A percentile compares a stretch with the other conserved stretches of the same genome.
phyloP scores from a whole-genome alignment of 345 rosid genomes.

The Ceriops tagal region DNA sequence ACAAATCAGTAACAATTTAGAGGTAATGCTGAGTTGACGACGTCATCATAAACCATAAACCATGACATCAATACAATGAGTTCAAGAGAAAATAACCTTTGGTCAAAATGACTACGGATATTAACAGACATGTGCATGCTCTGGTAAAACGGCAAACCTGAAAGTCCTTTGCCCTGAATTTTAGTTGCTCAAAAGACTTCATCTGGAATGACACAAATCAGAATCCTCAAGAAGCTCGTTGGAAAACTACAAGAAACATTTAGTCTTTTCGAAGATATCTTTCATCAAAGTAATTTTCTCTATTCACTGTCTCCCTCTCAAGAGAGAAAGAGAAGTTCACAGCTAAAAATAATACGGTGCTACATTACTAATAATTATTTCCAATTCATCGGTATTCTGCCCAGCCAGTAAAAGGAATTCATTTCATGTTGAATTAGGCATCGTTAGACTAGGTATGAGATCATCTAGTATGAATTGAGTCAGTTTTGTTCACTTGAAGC shows the following conservation, averaged over 20 bases:
- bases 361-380: too few relatives aligned
- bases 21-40: too few relatives aligned
- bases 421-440: not conserved
- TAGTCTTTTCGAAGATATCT: not conserved
- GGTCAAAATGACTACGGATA: not conserved
- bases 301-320: not conserved
- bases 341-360: too few relatives aligned
- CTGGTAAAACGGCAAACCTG: slow-evolving; percentile 38
- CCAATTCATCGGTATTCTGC: too few relatives aligned
- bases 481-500: too few relatives aligned
- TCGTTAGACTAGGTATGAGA: not conserved
- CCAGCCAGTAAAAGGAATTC: not conserved
- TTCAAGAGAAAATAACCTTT: not conserved
- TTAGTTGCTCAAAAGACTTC: slow-evolving; percentile 42
- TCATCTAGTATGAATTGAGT: too few relatives aligned
- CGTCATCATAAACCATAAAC: not conserved
- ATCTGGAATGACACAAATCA: slow-evolving; percentile 41
- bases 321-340: not conserved
- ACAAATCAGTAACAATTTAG: not conserved
- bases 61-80: not conserved
- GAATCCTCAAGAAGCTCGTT: slow-evolving; percentile 1
- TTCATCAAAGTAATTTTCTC: not conserved
- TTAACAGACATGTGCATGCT: not conserved
- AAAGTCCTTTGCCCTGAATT: slow-evolving; percentile 39
- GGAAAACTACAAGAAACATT: not conserved